phyloP scores from a whole-genome alignment of 371 early-diverging fungal genomes.

The Syncephalastrum monosporum region DNA sequence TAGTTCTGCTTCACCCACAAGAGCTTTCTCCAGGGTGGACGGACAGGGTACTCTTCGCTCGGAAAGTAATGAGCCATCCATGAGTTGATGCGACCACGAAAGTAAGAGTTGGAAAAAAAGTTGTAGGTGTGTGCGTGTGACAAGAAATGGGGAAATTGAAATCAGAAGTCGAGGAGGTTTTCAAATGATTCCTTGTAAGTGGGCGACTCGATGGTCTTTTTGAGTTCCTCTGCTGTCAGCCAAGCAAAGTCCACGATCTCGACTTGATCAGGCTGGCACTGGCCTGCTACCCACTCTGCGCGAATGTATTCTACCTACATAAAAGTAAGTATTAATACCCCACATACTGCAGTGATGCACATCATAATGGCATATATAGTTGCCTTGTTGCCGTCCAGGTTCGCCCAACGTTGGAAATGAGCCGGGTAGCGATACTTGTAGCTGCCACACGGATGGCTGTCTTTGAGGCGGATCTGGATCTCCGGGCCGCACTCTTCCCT shows the following conservation, averaged over 20 bases:
- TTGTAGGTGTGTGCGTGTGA: too few species aligned
- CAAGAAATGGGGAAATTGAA: too few species aligned
- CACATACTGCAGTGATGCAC: too few species aligned
- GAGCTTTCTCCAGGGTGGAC: constrained; percentile 80
- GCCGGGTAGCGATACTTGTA: constrained; percentile 53
- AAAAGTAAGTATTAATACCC: background rate
- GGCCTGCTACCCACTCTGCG: constrained; percentile 37
- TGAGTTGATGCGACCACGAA: too few species aligned
- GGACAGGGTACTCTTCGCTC: constrained; percentile 24
- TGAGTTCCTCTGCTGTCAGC: constrained; percentile 78
- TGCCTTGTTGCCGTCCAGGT: background rate
- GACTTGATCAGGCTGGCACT: constrained; percentile 55
- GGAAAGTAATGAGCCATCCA: constrained; percentile 19
- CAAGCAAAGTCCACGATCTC: constrained; percentile 81
- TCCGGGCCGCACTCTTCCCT: constrained; percentile 69
- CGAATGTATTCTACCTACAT: constrained; percentile 31
- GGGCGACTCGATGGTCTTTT: constrained; percentile 40
- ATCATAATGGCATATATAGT: background rate
- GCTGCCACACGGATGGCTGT: constrained; percentile 68
- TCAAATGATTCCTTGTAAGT: too few species aligned
- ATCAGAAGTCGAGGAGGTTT: too few species aligned
- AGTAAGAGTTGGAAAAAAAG: too few species aligned
- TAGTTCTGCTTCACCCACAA: constrained; percentile 89
- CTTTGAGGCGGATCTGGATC: constrained; percentile 76
- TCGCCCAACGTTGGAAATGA: constrained; percentile 18